phyloP scores from a whole-genome alignment of 108 stramenopile genomes.

The Stephanodiscus triporus region DNA sequence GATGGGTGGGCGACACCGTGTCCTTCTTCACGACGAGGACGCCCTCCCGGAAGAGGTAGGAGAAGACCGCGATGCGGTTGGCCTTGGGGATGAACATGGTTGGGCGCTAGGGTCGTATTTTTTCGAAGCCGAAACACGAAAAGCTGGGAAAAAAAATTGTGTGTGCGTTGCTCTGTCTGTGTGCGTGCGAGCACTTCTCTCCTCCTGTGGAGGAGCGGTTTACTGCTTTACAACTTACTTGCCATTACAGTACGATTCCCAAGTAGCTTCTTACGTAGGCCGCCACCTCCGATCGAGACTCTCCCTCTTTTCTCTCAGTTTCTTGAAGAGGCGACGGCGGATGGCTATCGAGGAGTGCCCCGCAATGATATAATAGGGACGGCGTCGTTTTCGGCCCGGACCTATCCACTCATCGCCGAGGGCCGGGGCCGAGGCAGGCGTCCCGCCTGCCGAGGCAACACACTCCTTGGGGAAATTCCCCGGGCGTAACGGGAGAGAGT shows the following conservation, averaged over 20 bases:
- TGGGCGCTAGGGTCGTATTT: conserved; percentile 46
- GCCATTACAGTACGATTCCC: neutral
- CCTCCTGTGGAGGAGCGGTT: too few relatives aligned
- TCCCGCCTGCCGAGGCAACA: too few relatives aligned
- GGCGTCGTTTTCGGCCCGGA: neutral
- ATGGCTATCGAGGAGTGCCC: conserved; percentile 70
- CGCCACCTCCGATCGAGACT: too few relatives aligned
- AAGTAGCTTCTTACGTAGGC: neutral
- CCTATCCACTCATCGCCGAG: conserved; percentile 46
- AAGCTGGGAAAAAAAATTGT: conserved; percentile 33
- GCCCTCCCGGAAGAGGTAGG: conserved; percentile 98
- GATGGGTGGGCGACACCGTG: conserved; percentile 86
- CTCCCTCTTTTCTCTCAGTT: conserved; percentile 4
- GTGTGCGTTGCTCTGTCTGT: too few relatives aligned
- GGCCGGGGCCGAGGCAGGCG: too few relatives aligned
- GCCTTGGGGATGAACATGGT: conserved; percentile 97
- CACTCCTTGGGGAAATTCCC: conserved; percentile 87
- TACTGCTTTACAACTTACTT: conserved; percentile 11
- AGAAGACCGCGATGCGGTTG: conserved; percentile 97
- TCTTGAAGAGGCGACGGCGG: conserved; percentile 23
- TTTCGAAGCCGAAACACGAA: conserved; percentile 48
- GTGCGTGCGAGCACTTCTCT: too few relatives aligned
- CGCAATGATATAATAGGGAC: conserved; percentile 27
- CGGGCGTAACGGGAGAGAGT: conserved; percentile 74
- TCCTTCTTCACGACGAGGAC: conserved; percentile 98